A percentile compares a stretch with the other conserved stretches of the same genome.
Conservation (phyloP, 129 eudicot species). For the Calendula officinalis region DNA sequence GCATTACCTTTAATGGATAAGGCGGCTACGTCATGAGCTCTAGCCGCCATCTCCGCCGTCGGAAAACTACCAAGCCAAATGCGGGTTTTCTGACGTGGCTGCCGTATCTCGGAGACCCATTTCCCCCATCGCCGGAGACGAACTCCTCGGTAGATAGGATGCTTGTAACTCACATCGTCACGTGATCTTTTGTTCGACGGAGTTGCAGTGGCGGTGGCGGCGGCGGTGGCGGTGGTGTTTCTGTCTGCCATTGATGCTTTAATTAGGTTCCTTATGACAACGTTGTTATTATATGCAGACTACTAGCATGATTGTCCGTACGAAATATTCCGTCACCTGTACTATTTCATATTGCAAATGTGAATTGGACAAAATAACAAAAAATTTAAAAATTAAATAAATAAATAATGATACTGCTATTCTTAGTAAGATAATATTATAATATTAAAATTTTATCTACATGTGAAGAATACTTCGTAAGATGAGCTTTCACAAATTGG, state of each 20-base stretch:
- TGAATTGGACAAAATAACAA: too few species aligned
- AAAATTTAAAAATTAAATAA: too few species aligned
- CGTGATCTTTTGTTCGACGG: conserved; percentile 18
- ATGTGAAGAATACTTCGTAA: too few species aligned
- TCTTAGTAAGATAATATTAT: too few species aligned
- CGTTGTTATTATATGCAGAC: conserved; percentile 11
- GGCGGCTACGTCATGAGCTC: too few species aligned
- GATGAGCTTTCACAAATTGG: too few species aligned
- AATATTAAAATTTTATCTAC: too few species aligned
- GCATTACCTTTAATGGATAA: conserved; percentile 33
- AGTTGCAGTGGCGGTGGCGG: not conserved
- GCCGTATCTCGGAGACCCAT: conserved; percentile 80
- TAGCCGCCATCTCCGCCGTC: conserved; percentile 76
- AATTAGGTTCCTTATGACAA: not conserved
- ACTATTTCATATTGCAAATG: too few species aligned
- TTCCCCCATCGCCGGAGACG: conserved; percentile 79
- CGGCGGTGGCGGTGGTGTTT: conserved; percentile 7
- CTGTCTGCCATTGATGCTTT: conserved; percentile 12
- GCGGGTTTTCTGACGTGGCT: conserved; percentile 69
- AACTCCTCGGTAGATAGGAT: conserved; percentile 63
- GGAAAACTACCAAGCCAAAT: conserved; percentile 77
- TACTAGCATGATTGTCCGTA: not conserved
- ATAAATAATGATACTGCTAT: too few species aligned
- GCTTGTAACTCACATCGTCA: conserved; percentile 31
- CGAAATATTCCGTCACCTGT: not conserved